These are phyloP conservation scores for Syncephalastrum contaminatum DNA, from an alignment of 371 early-diverging fungal genomes.

Conservation along the genomic window DNA sequence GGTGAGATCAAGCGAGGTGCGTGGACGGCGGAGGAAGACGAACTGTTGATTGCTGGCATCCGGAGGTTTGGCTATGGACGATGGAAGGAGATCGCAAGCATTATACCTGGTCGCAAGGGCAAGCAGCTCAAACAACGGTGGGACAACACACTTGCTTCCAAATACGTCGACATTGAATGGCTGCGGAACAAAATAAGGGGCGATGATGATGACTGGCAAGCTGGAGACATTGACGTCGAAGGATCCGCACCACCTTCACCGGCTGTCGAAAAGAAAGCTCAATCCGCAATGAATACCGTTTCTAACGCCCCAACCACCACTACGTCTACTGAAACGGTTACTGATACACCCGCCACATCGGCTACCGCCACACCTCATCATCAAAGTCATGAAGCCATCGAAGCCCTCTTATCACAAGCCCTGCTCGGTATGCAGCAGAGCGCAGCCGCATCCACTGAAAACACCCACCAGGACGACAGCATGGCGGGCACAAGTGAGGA, in stretches of 20 bases:
- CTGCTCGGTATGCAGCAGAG: constrained; percentile 15
- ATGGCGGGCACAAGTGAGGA: background rate
- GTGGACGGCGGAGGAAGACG: constrained; percentile 40
- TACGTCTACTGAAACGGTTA: constrained; percentile 1
- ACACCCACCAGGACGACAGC: no score
- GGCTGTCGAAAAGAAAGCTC: constrained; percentile 1
- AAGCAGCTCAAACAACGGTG: constrained; percentile 41
- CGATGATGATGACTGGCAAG: constrained; percentile 20
- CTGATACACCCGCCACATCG: constrained; percentile 1
- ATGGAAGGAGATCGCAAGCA: constrained; percentile 41
- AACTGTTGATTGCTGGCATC: constrained; percentile 30
- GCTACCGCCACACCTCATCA: constrained; percentile 1
- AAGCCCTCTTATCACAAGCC: constrained; percentile 42
- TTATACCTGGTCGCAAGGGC: constrained; percentile 37
- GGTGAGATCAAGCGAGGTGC: constrained; percentile 24
- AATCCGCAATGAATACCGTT: background rate
- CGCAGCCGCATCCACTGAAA: no score
- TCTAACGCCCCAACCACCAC: background rate
- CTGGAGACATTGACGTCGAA: constrained; percentile 18
- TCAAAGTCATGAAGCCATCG: constrained; percentile 37
- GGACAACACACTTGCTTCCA: constrained; percentile 34
- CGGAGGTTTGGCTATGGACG: constrained; percentile 36
- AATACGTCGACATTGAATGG: constrained; percentile 33
- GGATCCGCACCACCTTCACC: constrained; percentile 20
- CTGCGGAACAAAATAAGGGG: constrained; percentile 23